These are phyloP conservation scores for Aspergillus sp. DNA, from an alignment of 2,329 filamentous ascomycete species.

Conservation along the genomic window DNA sequence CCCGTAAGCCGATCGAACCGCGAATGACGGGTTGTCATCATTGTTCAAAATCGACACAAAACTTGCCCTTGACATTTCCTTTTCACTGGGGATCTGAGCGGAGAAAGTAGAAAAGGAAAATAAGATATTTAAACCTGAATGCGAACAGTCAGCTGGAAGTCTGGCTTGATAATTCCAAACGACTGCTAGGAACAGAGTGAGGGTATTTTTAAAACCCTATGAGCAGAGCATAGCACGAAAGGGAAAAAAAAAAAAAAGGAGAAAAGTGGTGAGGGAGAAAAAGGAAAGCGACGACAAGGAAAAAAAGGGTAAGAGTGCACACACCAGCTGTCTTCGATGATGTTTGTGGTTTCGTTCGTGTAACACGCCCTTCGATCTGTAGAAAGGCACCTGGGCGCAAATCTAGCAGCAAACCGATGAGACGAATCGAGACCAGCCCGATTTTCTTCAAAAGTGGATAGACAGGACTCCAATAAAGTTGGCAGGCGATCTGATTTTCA, in stretches of 20 bases:
- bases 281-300: slow-evolving; percentile 9
- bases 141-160: slow-evolving; percentile 1
- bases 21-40: slow-evolving; percentile 49
- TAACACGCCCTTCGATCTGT: slow-evolving; percentile 33
- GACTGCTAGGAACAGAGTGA: not conserved
- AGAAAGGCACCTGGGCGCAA: slow-evolving; percentile 24
- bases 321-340: slow-evolving; percentile 28
- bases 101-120: slow-evolving; percentile 6
- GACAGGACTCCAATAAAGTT: slow-evolving; percentile 4
- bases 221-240: not conserved
- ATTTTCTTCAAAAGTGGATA: slow-evolving; percentile 4
- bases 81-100: not conserved
- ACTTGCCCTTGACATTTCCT: slow-evolving; percentile 35
- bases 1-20: slow-evolving; percentile 36
- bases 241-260: not conserved
- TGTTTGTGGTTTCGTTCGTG: slow-evolving; percentile 34
- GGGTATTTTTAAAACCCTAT: slow-evolving; percentile 1
- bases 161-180: not conserved
- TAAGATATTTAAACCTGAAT: not conserved
- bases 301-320: slow-evolving; percentile 8
- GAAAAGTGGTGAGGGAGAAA: not conserved
- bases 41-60: slow-evolving; percentile 49
- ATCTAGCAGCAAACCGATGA: slow-evolving; percentile 19
- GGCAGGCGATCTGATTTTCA: slow-evolving; percentile 12
- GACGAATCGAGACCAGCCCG: slow-evolving; percentile 19